Conservation (phyloP, 2,329 filamentous ascomycete species). For the Arthrinium puccinioides region DNA sequence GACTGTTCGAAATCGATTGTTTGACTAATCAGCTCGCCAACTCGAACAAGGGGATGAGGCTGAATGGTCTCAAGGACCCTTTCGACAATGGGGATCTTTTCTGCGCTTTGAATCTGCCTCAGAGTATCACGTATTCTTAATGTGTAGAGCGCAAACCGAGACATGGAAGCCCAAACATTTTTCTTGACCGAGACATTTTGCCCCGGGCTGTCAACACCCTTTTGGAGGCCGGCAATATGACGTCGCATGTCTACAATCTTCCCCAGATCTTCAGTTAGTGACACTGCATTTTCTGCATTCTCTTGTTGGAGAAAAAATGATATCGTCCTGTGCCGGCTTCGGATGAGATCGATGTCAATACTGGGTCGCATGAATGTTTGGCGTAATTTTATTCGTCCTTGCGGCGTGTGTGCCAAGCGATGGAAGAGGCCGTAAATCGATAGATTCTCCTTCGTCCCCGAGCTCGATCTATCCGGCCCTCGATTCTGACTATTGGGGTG, state of each 20-base stretch:
- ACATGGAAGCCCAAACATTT: conserved; percentile 67
- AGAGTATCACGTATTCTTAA: conserved; percentile 63
- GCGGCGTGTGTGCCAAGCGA: conserved; percentile 65
- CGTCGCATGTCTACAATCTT: conserved; percentile 70
- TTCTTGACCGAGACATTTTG: conserved; percentile 47
- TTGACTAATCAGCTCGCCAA: conserved; percentile 65
- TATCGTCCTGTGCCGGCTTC: conserved; percentile 64
- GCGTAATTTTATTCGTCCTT: conserved; percentile 69
- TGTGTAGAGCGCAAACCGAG: conserved; percentile 62
- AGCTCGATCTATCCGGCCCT: conserved; percentile 53
- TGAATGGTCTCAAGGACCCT: conserved; percentile 58
- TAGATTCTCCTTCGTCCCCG: conserved; percentile 68
- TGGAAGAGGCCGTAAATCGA: conserved; percentile 82
- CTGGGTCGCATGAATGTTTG: conserved; percentile 77
- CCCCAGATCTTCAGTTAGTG: conserved; percentile 54
- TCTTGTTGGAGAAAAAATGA: conserved; percentile 58
- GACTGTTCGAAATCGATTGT: conserved; percentile 78
- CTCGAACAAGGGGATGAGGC: conserved; percentile 47
- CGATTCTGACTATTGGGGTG: conserved; percentile 78
- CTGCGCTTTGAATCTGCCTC: conserved; percentile 45
- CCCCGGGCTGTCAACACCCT: conserved; percentile 58
- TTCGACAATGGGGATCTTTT: conserved; percentile 41
- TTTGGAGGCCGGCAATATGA: conserved; percentile 63
- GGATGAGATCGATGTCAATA: conserved; percentile 59
- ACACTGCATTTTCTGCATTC: conserved; percentile 50